These are phyloP conservation scores for Phalaenopsis aphrodite DNA, from an alignment of 106 monocot genomes.

Conservation along the genomic window DNA sequence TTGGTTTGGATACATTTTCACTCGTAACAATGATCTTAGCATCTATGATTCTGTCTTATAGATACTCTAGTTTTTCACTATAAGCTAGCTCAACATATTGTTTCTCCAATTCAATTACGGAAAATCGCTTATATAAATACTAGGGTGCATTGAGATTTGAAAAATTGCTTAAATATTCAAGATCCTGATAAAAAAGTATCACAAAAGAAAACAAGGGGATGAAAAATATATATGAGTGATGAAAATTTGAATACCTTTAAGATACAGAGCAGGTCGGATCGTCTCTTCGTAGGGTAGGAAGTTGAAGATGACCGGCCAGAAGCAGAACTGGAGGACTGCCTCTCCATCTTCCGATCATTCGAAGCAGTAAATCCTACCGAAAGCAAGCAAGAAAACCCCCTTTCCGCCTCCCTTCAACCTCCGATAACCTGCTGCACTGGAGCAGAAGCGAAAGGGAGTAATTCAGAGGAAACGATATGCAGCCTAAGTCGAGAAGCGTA, in stretches of 20 bases:
- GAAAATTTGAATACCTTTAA: background rate
- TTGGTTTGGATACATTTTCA: too few species aligned
- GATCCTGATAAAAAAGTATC: background rate
- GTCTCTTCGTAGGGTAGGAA: background rate
- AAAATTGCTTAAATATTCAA: background rate
- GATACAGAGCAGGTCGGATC: slow-evolving; percentile 1
- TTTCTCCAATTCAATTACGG: too few species aligned
- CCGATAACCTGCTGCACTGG: background rate
- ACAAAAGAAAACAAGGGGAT: background rate
- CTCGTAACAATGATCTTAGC: too few species aligned
- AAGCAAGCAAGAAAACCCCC: background rate
- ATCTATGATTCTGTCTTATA: too few species aligned
- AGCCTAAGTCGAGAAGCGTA: background rate
- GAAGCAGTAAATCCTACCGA: background rate
- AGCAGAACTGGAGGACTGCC: background rate
- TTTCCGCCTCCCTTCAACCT: background rate
- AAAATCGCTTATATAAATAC: too few species aligned
- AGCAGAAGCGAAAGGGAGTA: background rate
- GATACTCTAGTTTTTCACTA: too few species aligned
- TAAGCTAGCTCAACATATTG: too few species aligned
- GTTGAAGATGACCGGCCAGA: background rate
- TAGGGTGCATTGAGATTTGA: too few species aligned
- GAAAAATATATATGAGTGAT: background rate
- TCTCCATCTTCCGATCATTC: slow-evolving; percentile 1
- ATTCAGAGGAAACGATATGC: background rate